Conservation (phyloP, 495 filamentous ascomycete species). For the Talaromyces adpressus region DNA sequence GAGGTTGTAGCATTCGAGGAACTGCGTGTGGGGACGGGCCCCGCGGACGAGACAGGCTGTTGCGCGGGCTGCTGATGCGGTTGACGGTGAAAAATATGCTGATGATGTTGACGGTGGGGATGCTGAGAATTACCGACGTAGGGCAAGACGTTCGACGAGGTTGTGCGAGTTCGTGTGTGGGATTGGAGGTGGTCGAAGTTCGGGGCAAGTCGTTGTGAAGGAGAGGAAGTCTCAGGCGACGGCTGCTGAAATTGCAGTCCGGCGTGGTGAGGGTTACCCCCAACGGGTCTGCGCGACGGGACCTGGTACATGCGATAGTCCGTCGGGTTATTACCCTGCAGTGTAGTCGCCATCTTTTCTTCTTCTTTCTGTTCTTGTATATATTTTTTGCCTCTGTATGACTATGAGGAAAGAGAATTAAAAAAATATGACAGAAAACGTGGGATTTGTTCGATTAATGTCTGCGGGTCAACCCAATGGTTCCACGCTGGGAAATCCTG, state of each 20-base stretch:
- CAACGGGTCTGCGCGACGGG: conserved; percentile 16
- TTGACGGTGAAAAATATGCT: conserved; percentile 56
- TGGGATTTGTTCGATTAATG: background rate
- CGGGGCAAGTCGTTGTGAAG: conserved; percentile 13
- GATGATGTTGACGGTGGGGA: conserved; percentile 33
- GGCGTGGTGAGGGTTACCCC: conserved; percentile 9
- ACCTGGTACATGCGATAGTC: conserved; percentile 13
- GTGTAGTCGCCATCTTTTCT: conserved; percentile 4
- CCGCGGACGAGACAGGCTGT: conserved; percentile 25
- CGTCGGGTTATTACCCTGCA: conserved; percentile 2
- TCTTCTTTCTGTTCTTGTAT: background rate
- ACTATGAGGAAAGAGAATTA: background rate
- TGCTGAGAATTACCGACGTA: conserved; percentile 5
- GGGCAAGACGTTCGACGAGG: conserved; percentile 11
- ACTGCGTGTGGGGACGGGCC: conserved; percentile 46
- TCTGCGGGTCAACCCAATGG: background rate
- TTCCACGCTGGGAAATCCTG: background rate
- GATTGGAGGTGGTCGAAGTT: background rate
- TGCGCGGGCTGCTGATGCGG: conserved; percentile 29
- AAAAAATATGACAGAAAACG: background rate
- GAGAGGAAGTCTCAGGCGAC: conserved; percentile 13
- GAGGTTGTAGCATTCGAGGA: conserved; percentile 72
- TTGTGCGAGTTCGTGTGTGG: conserved; percentile 7
- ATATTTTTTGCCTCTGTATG: background rate
- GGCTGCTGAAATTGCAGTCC: conserved; percentile 10